Evolutionary conservation across 176 grass and related monocot genomes (phyloP), one percentile per base, ranked within the genome.

Genomic region (Aegilops tauschii): DNA sequence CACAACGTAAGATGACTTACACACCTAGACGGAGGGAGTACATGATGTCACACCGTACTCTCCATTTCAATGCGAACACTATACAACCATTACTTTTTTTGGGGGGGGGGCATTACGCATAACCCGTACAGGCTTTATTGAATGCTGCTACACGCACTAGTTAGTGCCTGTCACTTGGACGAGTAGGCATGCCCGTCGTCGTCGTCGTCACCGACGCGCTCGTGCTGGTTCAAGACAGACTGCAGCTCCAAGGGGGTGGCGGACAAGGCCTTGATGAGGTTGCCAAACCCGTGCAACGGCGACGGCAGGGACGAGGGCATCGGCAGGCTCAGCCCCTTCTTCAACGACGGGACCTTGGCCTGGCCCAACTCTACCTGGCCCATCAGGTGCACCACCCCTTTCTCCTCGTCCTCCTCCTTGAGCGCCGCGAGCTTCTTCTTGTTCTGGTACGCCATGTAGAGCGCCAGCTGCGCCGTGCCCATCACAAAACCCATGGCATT

Each of bases 401-500:
- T 89, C 79, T 98, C 91, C 65, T 95, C 93, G 44, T 93, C 90
- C 8, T 3, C 70, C n/a, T 52, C 61, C 75, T 92, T 87, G 20
- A 20, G 40, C 9, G 35, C 36, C 77, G 39, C 9, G 62, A 21
- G 8, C 76, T 63, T 65, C 78, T 58, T 87, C 87, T 83, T 89
- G n/a, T 88, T 85, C 49, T 79, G 74, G 82, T 95, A 93, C 28
- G 63, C 71, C 45, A 81, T 27, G 89, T 97, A 97, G 18, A 97
- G 78, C 30, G 83, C 59, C 50, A 97, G 85, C 76, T 97, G 93
- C 16, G 61, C 42, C 29, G 83, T 84, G 49, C 95, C 95, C 70
- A 97, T 83, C 32, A 69, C 85, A 31, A 95, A 93, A 58, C 95
- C 95, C 67, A 97, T 40, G 30, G 82, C 91, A 76, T 97, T 97